phyloP scores from a whole-genome alignment of 345 rosid genomes.

The Eutrema yunnanense region DNA sequence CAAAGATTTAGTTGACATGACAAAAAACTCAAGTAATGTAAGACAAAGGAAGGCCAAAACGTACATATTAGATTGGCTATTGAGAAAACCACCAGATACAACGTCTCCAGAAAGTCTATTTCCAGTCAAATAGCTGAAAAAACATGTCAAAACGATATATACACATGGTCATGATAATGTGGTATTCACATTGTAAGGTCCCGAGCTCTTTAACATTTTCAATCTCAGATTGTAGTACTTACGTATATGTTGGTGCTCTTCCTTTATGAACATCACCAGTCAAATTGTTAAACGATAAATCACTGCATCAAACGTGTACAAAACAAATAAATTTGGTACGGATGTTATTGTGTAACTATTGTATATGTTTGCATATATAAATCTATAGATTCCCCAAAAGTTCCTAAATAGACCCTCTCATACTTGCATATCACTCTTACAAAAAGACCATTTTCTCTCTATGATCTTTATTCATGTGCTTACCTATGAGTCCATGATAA shows the following conservation, averaged over 20 bases:
- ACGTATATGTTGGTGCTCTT: not conserved
- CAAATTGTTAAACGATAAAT: slow-evolving; percentile 14
- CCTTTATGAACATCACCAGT: not conserved
- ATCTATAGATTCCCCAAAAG: not conserved
- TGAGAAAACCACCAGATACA: not conserved
- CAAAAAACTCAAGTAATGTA: not conserved
- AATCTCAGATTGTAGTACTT: not conserved
- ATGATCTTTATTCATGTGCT: not conserved
- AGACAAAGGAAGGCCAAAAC: not conserved
- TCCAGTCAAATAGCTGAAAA: slow-evolving; percentile 22
- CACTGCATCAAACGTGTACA: not conserved
- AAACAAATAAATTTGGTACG: not conserved
- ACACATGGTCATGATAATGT: too few relatives aligned
- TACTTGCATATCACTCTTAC: not conserved
- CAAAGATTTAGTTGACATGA: not conserved
- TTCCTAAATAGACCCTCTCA: not conserved
- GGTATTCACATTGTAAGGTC: not conserved
- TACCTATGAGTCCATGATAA: not conserved
- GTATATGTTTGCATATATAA: not conserved
- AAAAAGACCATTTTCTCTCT: not conserved
- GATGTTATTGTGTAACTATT: not conserved
- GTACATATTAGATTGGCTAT: not conserved
- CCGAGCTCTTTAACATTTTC: not conserved
- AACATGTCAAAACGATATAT: not conserved
- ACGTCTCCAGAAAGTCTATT: slow-evolving; percentile 16